A percentile compares a stretch with the other conserved stretches of the same genome.
phyloP scores from a whole-genome alignment of 1,284 basidiomycete species.

The Ustilago curta region DNA sequence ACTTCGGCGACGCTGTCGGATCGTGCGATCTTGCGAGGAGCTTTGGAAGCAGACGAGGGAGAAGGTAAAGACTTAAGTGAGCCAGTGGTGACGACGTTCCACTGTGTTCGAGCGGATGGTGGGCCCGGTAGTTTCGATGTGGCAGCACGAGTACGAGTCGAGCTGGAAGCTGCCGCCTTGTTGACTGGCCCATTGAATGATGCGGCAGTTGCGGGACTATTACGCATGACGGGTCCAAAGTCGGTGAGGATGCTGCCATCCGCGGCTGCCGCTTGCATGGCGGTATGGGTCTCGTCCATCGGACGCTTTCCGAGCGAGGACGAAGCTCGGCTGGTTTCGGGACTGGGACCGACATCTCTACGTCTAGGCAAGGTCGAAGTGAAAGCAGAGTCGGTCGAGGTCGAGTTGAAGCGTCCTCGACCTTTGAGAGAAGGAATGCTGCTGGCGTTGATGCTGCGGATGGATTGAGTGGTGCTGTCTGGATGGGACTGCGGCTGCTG shows the following conservation, averaged over 20 bases:
- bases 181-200: neutral
- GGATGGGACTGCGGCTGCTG: conserved; percentile 10
- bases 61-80: conserved; percentile 14
- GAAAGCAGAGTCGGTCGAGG: conserved; percentile 12
- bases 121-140: conserved; percentile 36
- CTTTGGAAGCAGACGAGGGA: conserved; percentile 20
- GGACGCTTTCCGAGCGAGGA: conserved; percentile 38
- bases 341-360: conserved; percentile 9
- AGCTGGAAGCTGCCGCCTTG: neutral
- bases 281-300: conserved; percentile 4
- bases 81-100: conserved; percentile 8
- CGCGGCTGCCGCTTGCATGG: neutral
- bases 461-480: conserved; percentile 7
- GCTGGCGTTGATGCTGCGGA: conserved; percentile 15
- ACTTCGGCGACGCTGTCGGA: conserved; percentile 27
- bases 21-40: conserved; percentile 31
- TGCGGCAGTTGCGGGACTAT: neutral
- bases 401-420: conserved; percentile 22
- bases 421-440: conserved; percentile 32
- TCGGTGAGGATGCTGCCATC: conserved; percentile 27
- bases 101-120: conserved; percentile 32
- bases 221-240: conserved; percentile 27
- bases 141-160: neutral
- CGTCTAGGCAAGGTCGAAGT: conserved; percentile 12
- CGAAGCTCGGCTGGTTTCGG: conserved; percentile 11